A percentile compares a stretch with the other conserved stretches of the same genome.
phyloP scores from a whole-genome alignment of 768 basidiomycete genomes.

The Butyriboletus loyo region DNA sequence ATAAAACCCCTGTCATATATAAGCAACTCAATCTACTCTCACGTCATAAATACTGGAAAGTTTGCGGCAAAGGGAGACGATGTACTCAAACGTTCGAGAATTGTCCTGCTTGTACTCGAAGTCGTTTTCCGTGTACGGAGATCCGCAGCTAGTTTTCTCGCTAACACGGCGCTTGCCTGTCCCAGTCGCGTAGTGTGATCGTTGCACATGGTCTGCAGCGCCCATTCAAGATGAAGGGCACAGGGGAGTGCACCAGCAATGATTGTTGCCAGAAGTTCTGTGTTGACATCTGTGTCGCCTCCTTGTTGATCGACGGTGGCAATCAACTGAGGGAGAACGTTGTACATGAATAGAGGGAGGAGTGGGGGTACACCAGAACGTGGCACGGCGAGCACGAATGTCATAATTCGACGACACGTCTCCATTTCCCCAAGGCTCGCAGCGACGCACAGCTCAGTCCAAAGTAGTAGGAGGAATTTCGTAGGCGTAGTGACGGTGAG shows the following conservation, averaged over 20 bases:
- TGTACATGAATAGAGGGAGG: constrained; percentile 70
- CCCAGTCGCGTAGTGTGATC: constrained; percentile 54
- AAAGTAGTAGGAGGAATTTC: constrained; percentile 63
- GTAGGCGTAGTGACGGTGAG: constrained; percentile 56
- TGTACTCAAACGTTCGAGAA: constrained; percentile 59
- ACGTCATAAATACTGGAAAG: constrained; percentile 60
- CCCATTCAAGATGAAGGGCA: constrained; percentile 70
- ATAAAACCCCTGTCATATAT: neutral
- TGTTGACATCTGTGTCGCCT: constrained; percentile 51
- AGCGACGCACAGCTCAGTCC: constrained; percentile 57
- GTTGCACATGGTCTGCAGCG: constrained; percentile 50
- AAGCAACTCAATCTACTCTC: constrained; percentile 10
- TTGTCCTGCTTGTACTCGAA: constrained; percentile 44
- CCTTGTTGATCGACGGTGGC: constrained; percentile 47
- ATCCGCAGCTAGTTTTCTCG: constrained; percentile 62
- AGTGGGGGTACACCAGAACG: constrained; percentile 56
- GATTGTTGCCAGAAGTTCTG: constrained; percentile 64
- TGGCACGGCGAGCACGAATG: constrained; percentile 65
- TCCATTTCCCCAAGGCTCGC: constrained; percentile 61
- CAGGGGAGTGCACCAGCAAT: constrained; percentile 64
- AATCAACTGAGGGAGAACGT: constrained; percentile 62
- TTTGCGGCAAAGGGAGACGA: constrained; percentile 67
- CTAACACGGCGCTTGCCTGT: constrained; percentile 60
- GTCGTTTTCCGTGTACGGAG: constrained; percentile 51
- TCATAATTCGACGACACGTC: constrained; percentile 59